These are phyloP conservation scores for Choanephora cucurbitarum DNA, from an alignment of 371 early-diverging fungal species.

Conservation along the genomic window DNA sequence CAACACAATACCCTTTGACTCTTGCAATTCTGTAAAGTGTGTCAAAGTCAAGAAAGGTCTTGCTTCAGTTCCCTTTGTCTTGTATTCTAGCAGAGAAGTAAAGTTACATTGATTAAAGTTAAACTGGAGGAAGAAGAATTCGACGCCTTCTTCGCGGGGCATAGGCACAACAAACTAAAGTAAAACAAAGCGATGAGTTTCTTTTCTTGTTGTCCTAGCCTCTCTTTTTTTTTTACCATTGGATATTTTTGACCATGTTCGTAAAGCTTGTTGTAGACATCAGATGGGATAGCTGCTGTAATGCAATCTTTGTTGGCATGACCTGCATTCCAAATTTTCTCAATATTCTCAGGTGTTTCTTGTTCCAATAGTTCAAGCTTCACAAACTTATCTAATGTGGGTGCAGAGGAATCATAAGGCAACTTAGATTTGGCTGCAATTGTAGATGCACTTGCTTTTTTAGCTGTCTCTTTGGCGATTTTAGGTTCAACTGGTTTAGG, in stretches of 20 bases:
- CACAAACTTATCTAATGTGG: slow-evolving; percentile 77
- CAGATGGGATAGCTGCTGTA: slow-evolving; percentile 76
- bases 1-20: slow-evolving; percentile 81
- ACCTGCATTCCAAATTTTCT: slow-evolving; percentile 83
- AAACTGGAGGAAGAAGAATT: slow-evolving; percentile 88
- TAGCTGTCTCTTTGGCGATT: slow-evolving; percentile 18
- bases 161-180: slow-evolving; percentile 87
- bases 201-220: too few species aligned
- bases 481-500: slow-evolving; percentile 22
- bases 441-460: slow-evolving; percentile 32
- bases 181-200: too few species aligned
- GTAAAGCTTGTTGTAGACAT: slow-evolving; percentile 70
- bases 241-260: slow-evolving; percentile 69
- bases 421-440: slow-evolving; percentile 35
- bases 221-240: too few species aligned
- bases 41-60: slow-evolving; percentile 85
- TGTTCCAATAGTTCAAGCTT: slow-evolving; percentile 69
- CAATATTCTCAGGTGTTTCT: slow-evolving; percentile 67
- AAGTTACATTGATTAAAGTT: slow-evolving; percentile 81
- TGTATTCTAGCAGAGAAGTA: slow-evolving; percentile 90
- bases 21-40: slow-evolving; percentile 84
- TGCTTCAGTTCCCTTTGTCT: slow-evolving; percentile 78
- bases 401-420: slow-evolving; percentile 51
- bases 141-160: slow-evolving; percentile 82
- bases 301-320: slow-evolving; percentile 71